phyloP scores from a whole-genome alignment of 2,329 filamentous ascomycete species.

The Reticulascus tulasneorum region DNA sequence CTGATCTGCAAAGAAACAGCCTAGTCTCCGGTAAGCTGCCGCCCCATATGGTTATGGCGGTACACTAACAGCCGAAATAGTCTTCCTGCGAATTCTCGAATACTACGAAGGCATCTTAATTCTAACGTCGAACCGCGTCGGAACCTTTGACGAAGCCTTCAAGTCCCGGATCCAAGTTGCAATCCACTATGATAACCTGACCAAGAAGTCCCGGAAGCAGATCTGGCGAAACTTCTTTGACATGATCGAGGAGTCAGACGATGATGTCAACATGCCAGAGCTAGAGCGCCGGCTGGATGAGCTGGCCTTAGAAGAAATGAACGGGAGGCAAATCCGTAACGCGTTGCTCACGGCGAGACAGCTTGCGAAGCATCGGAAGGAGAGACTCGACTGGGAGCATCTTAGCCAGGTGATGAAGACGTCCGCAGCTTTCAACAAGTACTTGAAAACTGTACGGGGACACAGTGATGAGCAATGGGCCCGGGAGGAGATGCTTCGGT shows the following conservation, averaged over 20 bases:
- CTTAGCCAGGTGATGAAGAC: constrained; percentile 16
- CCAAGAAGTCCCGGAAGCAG: constrained; percentile 12
- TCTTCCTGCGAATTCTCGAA: constrained; percentile 30
- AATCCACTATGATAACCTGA: constrained; percentile 26
- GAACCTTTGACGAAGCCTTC: constrained; percentile 30
- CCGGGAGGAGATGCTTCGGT: constrained; percentile 6
- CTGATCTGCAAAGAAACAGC: constrained; percentile 58
- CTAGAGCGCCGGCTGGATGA: constrained; percentile 16
- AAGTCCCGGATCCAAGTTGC: constrained; percentile 30
- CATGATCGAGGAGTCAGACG: constrained; percentile 3
- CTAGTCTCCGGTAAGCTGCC: constrained; percentile 17
- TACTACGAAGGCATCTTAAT: constrained; percentile 32
- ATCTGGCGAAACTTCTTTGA: constrained; percentile 28
- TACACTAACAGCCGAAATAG: constrained; percentile 15
- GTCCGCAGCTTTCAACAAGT: constrained; percentile 16
- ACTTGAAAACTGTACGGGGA: constrained; percentile 13
- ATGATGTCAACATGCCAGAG: neutral
- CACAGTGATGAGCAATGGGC: constrained; percentile 16
- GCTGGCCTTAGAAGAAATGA: constrained; percentile 30
- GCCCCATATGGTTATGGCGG: no score
- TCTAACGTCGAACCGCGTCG: constrained; percentile 30
- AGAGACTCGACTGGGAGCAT: constrained; percentile 15
- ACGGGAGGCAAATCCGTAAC: constrained; percentile 40
- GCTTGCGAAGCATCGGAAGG: constrained; percentile 14
- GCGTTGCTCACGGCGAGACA: constrained; percentile 24